Base-by-base conservation (phyloP, 192 early-diverging fungal species). In the Gaertneriomyces sp. region DNA sequence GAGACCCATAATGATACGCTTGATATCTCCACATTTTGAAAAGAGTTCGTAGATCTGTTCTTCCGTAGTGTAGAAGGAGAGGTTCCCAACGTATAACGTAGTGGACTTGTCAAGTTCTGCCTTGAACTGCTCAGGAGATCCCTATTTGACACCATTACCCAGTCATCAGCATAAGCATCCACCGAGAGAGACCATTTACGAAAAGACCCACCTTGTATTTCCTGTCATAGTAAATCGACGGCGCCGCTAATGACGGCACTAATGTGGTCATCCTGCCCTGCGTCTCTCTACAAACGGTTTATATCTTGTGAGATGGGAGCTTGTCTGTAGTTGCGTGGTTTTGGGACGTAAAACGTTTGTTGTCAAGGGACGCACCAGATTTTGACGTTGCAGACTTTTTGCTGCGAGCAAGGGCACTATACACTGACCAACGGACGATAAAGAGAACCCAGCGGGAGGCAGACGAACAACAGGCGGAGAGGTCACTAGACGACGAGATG, bases 1-100 rank as follows among this genome's bases (percentile, higher is more conserved):
- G 6, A 98, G 81, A 0, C 96, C 96, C 96, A 98, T 98, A 69
- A 98, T 98, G 63, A 98, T 95, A 58, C 96, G 88, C 73, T 97
- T 96, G 62, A 98, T 92, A 58, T 96, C 93, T n/a, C 96, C 96
- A 66, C 82, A 84, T 77, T 95, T 96, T 14, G 92, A 89, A 72
- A 98, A 98, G 14, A 98, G 76, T 71, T 94, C 93, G 72, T 94
- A 91, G 20, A 98, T 88, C 74, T 98, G 96, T 81, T 98, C 96
- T 77, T 98, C 96, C 0, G 95, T 95, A 2, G 95, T 98, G 81
- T 87, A 98, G 67, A 97, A 98, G 16, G 94, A 95, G 44, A 98
- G 75, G 76, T 98, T 98, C 53, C 96, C 96, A 10, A 98, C 87
- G 64, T 98, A 98, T 42, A 98, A 84, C 19, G 96, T 97, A 0